Percentiles rank a stretch among this genome's conserved stretches.
Evolutionary conservation across 1,139 yeast species (phyloP).

Genomic region (Magnusiomyces tetraspermus): DNA sequence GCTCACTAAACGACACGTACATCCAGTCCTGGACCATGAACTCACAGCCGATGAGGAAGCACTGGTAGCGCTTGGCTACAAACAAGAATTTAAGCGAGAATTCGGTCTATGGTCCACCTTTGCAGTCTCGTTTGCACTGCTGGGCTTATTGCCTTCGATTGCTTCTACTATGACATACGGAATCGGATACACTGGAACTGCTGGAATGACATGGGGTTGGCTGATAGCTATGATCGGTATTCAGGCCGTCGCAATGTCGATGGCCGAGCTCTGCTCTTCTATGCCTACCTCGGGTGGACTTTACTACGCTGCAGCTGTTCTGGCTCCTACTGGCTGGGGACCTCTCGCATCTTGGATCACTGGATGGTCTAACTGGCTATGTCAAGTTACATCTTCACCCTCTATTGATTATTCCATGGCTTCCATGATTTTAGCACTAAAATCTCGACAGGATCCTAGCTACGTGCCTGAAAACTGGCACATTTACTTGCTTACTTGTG

Average conservation of each 20-base stretch:
- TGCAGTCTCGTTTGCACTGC: conserved; percentile 58
- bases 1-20: conserved; percentile 18
- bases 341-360: conserved; percentile 51
- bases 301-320: conserved; percentile 46
- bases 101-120: conserved; percentile 53
- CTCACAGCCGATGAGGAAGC: conserved; percentile 24
- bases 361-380: conserved; percentile 52
- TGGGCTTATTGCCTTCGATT: conserved; percentile 61
- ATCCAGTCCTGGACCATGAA: conserved; percentile 23
- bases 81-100: conserved; percentile 58
- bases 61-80: conserved; percentile 51
- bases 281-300: conserved; percentile 64
- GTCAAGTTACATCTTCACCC: conserved; percentile 52
- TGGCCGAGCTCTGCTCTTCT: conserved; percentile 52
- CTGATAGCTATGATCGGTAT: conserved; percentile 44
- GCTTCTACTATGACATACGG: conserved; percentile 35
- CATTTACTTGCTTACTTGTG: conserved; percentile 43
- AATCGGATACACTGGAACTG: conserved; percentile 45
- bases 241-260: conserved; percentile 41
- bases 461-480: conserved; percentile 45
- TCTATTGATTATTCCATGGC: conserved; percentile 57
- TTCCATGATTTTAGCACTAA: conserved; percentile 49
- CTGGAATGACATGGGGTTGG: conserved; percentile 60
- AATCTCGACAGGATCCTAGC: conserved; percentile 29
- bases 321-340: conserved; percentile 45